Conservation (phyloP, 306 rosid genomes). For the Corylus americana region DNA sequence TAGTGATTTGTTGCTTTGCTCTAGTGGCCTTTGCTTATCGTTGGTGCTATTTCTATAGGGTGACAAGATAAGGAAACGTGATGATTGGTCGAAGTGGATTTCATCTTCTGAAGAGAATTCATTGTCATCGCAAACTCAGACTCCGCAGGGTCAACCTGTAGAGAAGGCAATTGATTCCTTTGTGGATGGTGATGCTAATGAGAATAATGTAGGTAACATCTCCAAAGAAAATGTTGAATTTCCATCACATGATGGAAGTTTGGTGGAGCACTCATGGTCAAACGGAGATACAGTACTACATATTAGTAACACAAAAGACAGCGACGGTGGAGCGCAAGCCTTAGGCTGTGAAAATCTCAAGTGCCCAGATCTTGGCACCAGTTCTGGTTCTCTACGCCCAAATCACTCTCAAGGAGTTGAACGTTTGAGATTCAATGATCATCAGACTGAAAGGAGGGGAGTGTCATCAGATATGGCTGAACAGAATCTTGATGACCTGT, state of each 20-base stretch:
- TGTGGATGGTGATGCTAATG: slow-evolving; percentile 36
- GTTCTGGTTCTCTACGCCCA: slow-evolving; percentile 16
- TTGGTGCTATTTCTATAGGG: slow-evolving; percentile 48
- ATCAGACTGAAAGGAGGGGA: slow-evolving; percentile 41
- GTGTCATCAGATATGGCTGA: slow-evolving; percentile 32
- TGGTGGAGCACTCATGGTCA: slow-evolving; percentile 24
- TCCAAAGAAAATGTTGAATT: slow-evolving; percentile 38
- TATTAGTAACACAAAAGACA: slow-evolving; percentile 26
- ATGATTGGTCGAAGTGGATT: slow-evolving; percentile 83
- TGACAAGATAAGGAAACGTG: slow-evolving; percentile 67
- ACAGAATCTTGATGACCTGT: slow-evolving; percentile 50
- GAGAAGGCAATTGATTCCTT: slow-evolving; percentile 35
- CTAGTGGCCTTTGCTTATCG: slow-evolving; percentile 15
- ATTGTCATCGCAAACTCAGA: slow-evolving; percentile 35
- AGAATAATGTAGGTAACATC: slow-evolving; percentile 34
- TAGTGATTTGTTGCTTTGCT: slow-evolving; percentile 16
- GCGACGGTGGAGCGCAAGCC: slow-evolving; percentile 27
- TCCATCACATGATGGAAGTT: slow-evolving; percentile 28
- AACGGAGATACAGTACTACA: slow-evolving; percentile 34
- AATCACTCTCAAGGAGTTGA: slow-evolving; percentile 37
- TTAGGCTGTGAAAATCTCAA: slow-evolving; percentile 24
- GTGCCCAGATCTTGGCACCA: slow-evolving; percentile 26
- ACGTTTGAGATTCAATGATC: slow-evolving; percentile 20
- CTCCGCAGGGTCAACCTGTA: slow-evolving; percentile 35
- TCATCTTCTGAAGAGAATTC: slow-evolving; percentile 46